phyloP scores from a whole-genome alignment of 345 rosid species.

The Sonneratia caseolaris region DNA sequence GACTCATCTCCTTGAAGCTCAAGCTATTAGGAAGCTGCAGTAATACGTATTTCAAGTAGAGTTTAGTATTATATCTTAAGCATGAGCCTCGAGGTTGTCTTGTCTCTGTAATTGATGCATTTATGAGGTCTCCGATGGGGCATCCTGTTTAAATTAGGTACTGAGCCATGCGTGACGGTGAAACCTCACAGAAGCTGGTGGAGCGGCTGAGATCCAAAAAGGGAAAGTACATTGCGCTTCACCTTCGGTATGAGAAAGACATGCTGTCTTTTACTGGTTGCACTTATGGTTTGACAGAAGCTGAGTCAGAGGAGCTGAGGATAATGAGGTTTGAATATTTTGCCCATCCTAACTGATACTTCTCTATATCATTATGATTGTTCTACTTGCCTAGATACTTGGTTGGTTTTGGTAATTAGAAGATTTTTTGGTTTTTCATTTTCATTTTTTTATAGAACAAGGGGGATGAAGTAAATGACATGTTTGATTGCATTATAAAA shows the following conservation, averaged over 20 bases:
- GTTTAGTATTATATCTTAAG: conserved; percentile 11
- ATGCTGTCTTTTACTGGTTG: conserved; percentile 97
- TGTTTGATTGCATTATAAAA: background rate
- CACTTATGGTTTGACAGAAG: conserved; percentile 65
- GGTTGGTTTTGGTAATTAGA: background rate
- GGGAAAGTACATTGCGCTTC: conserved; percentile 84
- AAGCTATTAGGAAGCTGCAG: background rate
- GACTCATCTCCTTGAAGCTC: background rate
- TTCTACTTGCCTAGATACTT: background rate
- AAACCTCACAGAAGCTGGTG: conserved; percentile 87
- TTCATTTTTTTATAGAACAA: background rate
- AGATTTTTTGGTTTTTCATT: background rate
- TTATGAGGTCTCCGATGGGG: conserved; percentile 86
- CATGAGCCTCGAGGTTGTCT: conserved; percentile 3
- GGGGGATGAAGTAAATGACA: background rate
- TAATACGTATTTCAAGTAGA: background rate
- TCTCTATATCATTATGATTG: background rate
- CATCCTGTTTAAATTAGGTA: conserved; percentile 83
- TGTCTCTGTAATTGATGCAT: conserved; percentile 31
- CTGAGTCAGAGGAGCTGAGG: conserved; percentile 74
- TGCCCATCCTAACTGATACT: background rate
- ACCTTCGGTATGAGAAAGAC: conserved; percentile 90
- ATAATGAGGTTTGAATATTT: conserved; percentile 49
- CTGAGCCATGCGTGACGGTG: conserved; percentile 79
- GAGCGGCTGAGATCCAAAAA: conserved; percentile 68